Evolutionary conservation across 257 asterid species (phyloP), one percentile per base, ranked within the genome.

Genomic region (Phtheirospermum japonicum): DNA sequence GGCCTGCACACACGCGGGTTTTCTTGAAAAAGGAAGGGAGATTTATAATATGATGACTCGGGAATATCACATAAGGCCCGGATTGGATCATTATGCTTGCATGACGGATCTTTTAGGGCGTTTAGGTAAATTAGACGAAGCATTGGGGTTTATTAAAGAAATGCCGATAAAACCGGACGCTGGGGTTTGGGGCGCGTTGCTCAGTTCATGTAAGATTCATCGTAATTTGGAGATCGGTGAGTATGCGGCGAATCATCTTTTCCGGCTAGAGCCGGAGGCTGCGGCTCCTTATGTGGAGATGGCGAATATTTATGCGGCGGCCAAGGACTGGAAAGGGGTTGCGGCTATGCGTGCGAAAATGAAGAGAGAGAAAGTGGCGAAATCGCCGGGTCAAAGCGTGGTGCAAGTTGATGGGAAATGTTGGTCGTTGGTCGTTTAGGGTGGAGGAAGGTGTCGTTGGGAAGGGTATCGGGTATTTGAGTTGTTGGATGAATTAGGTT

Each of bases 1-100:
- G 63, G 89, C 96, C 88, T 90, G 96, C 60, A 77, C 84, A 31
- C 92, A 90, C 70, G 95, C 82, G 12, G 94, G 94, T 61, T 59
- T 79, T 7, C 45, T 78, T 50, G 80, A 81, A 59, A 68, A 78
- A 72, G 91, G 88, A 56, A 69, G 59, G 74, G 75, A 79, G 48
- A 20, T 63, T 55, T 77, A 80, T 11, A 50, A 77, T 40, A 64
- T 43, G 76, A 87, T 87, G 95, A 73, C 51, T 14, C 32, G 57
- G 23, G 32, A 43, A 10, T 76, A 79, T 42, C 23, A 36, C 37
- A 70, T 82, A 36, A 64, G 32, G 32, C 84, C 83, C 1, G 73
- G 80, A 20, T 52, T 84, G 4, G 88, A 80, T 56, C 90, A 85
- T 50, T 78, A 82, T 53, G 75, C 95, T 46, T 87, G 94, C 68